Evolutionary conservation across 169 alveolate species (phyloP), one percentile per base, ranked within the genome.

Genomic region (Ichthyophthirius multifiliis): DNA sequence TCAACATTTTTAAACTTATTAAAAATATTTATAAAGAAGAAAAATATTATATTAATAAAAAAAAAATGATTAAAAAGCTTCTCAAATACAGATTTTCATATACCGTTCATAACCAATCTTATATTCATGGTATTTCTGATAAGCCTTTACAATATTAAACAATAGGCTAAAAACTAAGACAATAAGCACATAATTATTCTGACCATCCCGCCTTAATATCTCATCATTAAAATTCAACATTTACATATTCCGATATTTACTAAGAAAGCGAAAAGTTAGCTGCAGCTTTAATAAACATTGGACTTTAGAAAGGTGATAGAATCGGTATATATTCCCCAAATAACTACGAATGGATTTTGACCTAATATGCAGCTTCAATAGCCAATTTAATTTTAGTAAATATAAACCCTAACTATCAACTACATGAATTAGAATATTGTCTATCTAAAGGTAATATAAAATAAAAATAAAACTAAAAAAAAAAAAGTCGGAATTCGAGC

Each of bases 321-420:
- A 71, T 91, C 18, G 94, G 94, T 12, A 89, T 91, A 5, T 91
- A 83, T 62, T 63, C 94, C 30, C 89, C 90, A 4, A 91, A 91
- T 64, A 76, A 84, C 39, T 75, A 79, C n/a, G 96, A 91, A 63
- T 91, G 96, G 92, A 39, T 78, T 1, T 32, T 91, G 2, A 83
- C 84, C 23, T 74, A 88, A 75, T 83, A 71, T 48, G 94, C 94
- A 7, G 93, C 94, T 15, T 65, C 96, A 5, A 64, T 83, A 46
- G 94, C 94, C 15, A 93, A 91, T 46, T 65, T 91, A 35, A 89
- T 91, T 18, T 76, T 91, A 31, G 96, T 91, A 9, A 91, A 91
- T 80, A 83, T 91, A 7, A 91, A 88, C 74, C 96, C 96, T 39
- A 93, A 93, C 1, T 91, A 83, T 67, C 83, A 91, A 65, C 55